Evolutionary conservation across 129 eudicot species (phyloP), one percentile per base, ranked within the genome.

Genomic region (Flaveria robusta): DNA sequence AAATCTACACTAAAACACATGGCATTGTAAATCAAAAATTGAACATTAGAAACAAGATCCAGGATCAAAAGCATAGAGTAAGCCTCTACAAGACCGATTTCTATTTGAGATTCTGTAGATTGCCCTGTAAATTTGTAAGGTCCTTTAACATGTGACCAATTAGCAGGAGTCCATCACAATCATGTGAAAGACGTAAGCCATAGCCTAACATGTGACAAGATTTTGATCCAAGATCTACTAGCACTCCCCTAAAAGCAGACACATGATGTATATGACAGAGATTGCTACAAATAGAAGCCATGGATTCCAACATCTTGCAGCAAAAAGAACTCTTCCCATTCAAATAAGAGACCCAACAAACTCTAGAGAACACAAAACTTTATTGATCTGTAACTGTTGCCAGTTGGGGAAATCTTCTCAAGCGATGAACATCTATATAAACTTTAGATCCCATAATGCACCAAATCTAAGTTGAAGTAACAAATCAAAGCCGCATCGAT

Each of bases 401-500:
- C 27, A 43, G 14, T 51, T 18, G 68, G 31, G 14, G 56, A 67
- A 34, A 54, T 52, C 81, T 62, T 50, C 66, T 76, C 79, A 22
- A 62, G 22, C 29, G 58, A 74, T 63, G 79, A 27, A 27, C 62
- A 63, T 66, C 74, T 5, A 69, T 26, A 22, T 19, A 74, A 50
- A 75, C 20, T 66, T 73, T 78, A 70, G 82, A 78, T 71, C 77
- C 77, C 45, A 2, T 5, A 71, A 70, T 47, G 55, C 62, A 26
- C 66, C 66, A 71, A 69, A 71, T 47, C 65, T 45, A 46, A 23
- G 46, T 59, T 19, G 59, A 55, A 54, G 46, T 41, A 41, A 69
- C 70, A 59, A 16, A 54, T 42, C 58, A 52, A 24, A 39, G 68
- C 68, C 68, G 9, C 34, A 7, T 41, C 68, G 19, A 77, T 45